Base-by-base conservation (phyloP, 2,329 filamentous ascomycete genomes). In the Fusarium verrucosum region DNA sequence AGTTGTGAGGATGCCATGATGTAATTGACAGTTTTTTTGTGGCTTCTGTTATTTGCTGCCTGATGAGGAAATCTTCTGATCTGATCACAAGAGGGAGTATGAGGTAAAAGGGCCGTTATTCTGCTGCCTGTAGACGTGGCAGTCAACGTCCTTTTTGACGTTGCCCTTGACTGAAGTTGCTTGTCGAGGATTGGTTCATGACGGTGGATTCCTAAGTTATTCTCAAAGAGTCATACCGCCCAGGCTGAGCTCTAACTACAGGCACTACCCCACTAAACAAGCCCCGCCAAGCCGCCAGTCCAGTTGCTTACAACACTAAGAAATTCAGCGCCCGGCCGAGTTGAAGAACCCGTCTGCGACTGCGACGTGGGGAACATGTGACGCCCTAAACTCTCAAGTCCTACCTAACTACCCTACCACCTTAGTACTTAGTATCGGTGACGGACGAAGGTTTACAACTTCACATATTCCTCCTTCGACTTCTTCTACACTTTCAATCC, bases 1-100 rank as follows among this genome's bases (percentile, higher is more conserved):
- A 79, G 72, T 35, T 76, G 66, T 38, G 64, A 62, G 7, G 76
- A 77, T 35, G 75, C 74, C 78, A 80, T 80, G 37, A 51, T 67
- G 43, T 36, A 50, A 53, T 57, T 50, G 17, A 50, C 17, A 22
- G n/a, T 50, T 38, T 28, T 40, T 14, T 32, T 7, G 16, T 46
- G 32, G 6, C 13, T 17, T 40, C 35, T 36, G 10, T 47, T 23
- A 17, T 28, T 20, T 50, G 28, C 26, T 42, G 41, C 46, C 52
- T 49, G 19, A 20, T 40, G 22, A 17, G 13, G 16, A 20, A 16
- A 23, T 19, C 58, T 23, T 50, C 17, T 62, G 20, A 36, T 49
- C 14, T 23, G 16, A 37, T 20, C 10, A 35, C 26, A 37, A n/a
- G 32, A 20, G 8, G 17, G 32, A 20, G 8, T 36, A 7, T 52